Evolutionary conservation across 352 stramenopile genomes (phyloP).

Genomic region (Pythium sp.): DNA sequence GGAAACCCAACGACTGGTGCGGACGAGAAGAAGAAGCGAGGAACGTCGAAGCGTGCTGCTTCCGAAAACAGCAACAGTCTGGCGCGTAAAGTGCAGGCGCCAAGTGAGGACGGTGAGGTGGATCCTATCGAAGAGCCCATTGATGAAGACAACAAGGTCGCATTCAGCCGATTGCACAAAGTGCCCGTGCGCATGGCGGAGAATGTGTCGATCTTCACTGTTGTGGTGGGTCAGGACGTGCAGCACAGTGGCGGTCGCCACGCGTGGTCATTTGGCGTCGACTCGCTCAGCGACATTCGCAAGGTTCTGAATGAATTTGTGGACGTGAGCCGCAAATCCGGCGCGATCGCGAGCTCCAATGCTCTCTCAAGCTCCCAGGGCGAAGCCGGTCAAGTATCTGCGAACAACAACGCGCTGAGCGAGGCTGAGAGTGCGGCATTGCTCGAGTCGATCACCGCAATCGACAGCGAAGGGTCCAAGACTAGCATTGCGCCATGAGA

Average conservation of each 20-base stretch:
- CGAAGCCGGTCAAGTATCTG: background rate
- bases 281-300: constrained; percentile 62
- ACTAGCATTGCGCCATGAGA: background rate
- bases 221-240: constrained; percentile 64
- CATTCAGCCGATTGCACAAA: constrained; percentile 74
- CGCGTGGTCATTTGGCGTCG: constrained; percentile 56
- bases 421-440: constrained; percentile 10
- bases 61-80: constrained; percentile 7
- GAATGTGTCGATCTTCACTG: constrained; percentile 64
- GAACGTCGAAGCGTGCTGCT: background rate
- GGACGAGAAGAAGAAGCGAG: constrained; percentile 4
- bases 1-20: background rate
- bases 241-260: constrained; percentile 61
- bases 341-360: constrained; percentile 10
- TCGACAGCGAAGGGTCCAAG: background rate
- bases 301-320: constrained; percentile 78
- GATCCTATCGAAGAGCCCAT: constrained; percentile 28
- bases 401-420: constrained; percentile 4
- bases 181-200: constrained; percentile 66
- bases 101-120: constrained; percentile 49
- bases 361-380: background rate
- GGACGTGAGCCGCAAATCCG: constrained; percentile 40
- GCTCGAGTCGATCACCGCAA: constrained; percentile 1
- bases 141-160: constrained; percentile 80
- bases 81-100: constrained; percentile 19